Conservation (phyloP, 2,329 filamentous ascomycete species). For the Alternaria sp. region DNA sequence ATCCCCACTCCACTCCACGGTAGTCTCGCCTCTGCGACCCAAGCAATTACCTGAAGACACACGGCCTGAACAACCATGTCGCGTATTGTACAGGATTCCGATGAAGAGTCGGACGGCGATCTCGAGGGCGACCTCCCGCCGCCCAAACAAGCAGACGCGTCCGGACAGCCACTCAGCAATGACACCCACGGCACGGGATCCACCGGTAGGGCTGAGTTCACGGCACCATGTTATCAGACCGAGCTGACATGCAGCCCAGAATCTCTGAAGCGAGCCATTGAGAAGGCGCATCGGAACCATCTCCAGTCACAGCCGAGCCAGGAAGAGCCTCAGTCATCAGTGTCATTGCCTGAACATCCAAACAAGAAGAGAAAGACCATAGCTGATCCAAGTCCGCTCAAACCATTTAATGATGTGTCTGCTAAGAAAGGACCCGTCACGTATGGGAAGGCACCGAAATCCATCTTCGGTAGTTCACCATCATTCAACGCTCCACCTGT, state of each 20-base stretch:
- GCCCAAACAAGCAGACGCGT: constrained; percentile 22
- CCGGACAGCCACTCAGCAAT: constrained; percentile 12
- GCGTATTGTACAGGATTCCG: constrained; percentile 46
- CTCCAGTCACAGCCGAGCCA: constrained; percentile 25
- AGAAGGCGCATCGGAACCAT: constrained; percentile 33
- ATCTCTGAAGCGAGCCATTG: constrained; percentile 31
- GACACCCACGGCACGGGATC: constrained; percentile 32
- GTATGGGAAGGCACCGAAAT: constrained; percentile 17
- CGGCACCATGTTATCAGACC: neutral
- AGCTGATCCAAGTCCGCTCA: constrained; percentile 7
- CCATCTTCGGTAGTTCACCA: neutral
- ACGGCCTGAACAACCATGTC: constrained; percentile 20
- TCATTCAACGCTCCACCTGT: neutral
- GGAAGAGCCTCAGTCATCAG: constrained; percentile 23
- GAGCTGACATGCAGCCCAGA: constrained; percentile 16
- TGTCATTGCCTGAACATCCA: constrained; percentile 24
- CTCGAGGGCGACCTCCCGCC: constrained; percentile 20
- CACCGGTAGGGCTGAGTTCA: constrained; percentile 30
- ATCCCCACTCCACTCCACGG: neutral
- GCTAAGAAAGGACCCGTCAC: constrained; percentile 9
- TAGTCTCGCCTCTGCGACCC: neutral
- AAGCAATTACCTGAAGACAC: neutral
- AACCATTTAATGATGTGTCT: neutral
- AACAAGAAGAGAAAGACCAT: constrained; percentile 33
- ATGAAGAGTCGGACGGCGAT: constrained; percentile 46